A percentile compares a stretch with the other conserved stretches of the same genome.
phyloP scores from a whole-genome alignment of 768 basidiomycete genomes.

The Leccinellum rugosiceps region DNA sequence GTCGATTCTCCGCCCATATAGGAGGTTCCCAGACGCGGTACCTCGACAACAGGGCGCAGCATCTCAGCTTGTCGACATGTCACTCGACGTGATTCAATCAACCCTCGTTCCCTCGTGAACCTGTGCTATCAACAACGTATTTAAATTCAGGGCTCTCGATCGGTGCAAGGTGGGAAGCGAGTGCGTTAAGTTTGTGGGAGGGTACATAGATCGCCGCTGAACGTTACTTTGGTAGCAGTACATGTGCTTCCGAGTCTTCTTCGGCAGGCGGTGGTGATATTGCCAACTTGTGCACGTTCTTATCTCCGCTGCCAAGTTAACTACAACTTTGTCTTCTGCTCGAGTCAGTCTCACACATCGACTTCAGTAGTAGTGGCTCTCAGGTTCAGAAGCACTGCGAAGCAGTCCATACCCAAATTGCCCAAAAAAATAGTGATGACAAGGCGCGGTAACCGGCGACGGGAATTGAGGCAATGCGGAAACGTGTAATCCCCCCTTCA shows the following conservation, averaged over 20 bases:
- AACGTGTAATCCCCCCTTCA: constrained; percentile 18
- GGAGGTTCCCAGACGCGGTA: constrained; percentile 5
- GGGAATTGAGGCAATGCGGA: constrained; percentile 32
- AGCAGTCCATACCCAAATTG: constrained; percentile 12
- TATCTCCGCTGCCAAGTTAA: not conserved
- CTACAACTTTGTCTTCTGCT: not conserved
- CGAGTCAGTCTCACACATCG: not conserved
- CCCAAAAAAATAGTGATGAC: constrained; percentile 15
- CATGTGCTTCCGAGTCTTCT: not conserved
- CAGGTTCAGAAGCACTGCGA: constrained; percentile 20
- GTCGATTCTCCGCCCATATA: constrained; percentile 21
- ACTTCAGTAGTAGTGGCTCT: constrained; percentile 3
- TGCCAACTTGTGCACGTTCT: constrained; percentile 1
- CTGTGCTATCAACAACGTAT: not conserved
- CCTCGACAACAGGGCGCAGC: not conserved
- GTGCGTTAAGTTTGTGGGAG: not conserved
- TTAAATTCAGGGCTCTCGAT: constrained; percentile 5
- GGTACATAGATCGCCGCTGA: constrained; percentile 19
- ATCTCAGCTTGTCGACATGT: not conserved
- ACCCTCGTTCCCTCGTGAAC: not conserved
- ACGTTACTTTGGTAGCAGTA: not conserved
- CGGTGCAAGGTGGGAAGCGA: constrained; percentile 2
- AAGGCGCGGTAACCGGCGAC: constrained; percentile 29
- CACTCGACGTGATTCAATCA: not conserved
- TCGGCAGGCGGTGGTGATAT: not conserved